A percentile compares a stretch with the other conserved stretches of the same genome.
Conservation (phyloP, 768 basidiomycete species). For the Serendipita indica region DNA sequence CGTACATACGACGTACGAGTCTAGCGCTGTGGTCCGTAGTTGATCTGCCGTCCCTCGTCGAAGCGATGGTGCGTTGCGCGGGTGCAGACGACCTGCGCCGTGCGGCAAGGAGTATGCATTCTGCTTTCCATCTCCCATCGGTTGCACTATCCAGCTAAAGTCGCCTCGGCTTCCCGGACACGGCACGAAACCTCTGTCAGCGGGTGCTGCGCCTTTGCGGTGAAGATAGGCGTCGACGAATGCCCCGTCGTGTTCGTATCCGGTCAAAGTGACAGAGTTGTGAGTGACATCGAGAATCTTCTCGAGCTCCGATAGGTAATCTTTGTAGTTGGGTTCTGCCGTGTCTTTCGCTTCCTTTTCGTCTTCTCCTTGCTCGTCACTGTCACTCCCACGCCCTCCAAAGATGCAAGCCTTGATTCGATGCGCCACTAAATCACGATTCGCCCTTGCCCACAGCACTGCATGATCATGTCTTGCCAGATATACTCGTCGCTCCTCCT, state of each 20-base stretch:
- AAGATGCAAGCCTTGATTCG: conserved; percentile 24
- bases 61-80: conserved; percentile 22
- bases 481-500: conserved; percentile 22
- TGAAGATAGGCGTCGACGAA: conserved; percentile 24
- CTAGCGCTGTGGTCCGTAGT: conserved; percentile 24
- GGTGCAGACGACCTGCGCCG: conserved; percentile 26
- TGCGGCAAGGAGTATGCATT: conserved; percentile 28
- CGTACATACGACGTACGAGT: conserved; percentile 26
- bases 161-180: conserved; percentile 30
- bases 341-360: background rate
- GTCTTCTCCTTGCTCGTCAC: background rate
- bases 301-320: conserved; percentile 13
- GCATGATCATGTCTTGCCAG: conserved; percentile 26
- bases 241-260: conserved; percentile 15
- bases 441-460: conserved; percentile 27
- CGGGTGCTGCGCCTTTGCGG: conserved; percentile 28
- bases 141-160: conserved; percentile 25
- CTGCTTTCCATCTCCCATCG: conserved; percentile 24
- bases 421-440: conserved; percentile 28
- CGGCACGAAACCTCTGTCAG: conserved; percentile 23
- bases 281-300: conserved; percentile 28
- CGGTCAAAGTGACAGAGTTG: conserved; percentile 24
- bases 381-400: background rate
- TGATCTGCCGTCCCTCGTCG: conserved; percentile 15
- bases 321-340: background rate